Conservation (phyloP, 2,329 filamentous ascomycete genomes). For the Xylariaceae sp. region DNA sequence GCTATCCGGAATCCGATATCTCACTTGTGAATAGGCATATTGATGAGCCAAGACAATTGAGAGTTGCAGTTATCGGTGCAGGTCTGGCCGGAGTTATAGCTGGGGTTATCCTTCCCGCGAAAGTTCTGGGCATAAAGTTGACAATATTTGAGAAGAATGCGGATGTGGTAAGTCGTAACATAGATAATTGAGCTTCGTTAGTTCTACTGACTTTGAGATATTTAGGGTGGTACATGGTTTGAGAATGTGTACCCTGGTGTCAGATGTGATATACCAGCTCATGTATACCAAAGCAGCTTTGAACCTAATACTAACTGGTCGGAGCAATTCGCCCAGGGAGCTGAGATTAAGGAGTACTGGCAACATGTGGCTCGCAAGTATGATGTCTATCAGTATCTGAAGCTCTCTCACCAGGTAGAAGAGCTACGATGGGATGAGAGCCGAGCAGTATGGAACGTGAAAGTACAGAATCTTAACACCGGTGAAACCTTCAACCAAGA, state of each 20-base stretch:
- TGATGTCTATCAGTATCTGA: slow-evolving; percentile 62
- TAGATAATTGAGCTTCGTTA: not conserved
- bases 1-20: slow-evolving; percentile 23
- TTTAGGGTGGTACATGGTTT: slow-evolving; percentile 56
- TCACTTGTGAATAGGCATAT: slow-evolving; percentile 44
- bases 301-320: slow-evolving; percentile 70
- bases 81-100: slow-evolving; percentile 66
- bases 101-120: slow-evolving; percentile 66
- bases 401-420: slow-evolving; percentile 58
- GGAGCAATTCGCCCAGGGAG: slow-evolving; percentile 67
- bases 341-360: slow-evolving; percentile 71
- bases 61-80: slow-evolving; percentile 65
- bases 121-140: slow-evolving; percentile 68
- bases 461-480: slow-evolving; percentile 44
- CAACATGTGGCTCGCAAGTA: slow-evolving; percentile 64
- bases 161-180: slow-evolving; percentile 59
- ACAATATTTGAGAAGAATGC: slow-evolving; percentile 70
- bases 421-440: slow-evolving; percentile 58
- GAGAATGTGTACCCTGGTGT: slow-evolving; percentile 66
- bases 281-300: slow-evolving; percentile 72
- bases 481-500: slow-evolving; percentile 47
- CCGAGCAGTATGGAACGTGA: slow-evolving; percentile 58
- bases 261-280: slow-evolving; percentile 69
- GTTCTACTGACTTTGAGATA: slow-evolving; percentile 1
- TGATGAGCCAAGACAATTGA: slow-evolving; percentile 50